Evolutionary conservation across 1,139 yeast species (phyloP).

Genomic region (Ogataea hybrid): DNA sequence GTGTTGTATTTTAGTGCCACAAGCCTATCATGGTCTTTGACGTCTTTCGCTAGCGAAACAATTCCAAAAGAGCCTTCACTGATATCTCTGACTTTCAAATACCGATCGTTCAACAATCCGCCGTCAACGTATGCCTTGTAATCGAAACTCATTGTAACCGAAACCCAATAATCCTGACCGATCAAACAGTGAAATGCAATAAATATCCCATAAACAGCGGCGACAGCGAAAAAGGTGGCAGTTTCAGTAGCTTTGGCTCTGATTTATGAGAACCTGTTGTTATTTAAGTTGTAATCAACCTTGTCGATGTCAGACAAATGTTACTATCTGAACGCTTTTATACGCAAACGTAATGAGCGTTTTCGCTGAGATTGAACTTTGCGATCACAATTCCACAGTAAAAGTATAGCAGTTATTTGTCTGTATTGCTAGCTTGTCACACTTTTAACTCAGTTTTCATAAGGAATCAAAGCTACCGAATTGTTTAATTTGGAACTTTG

Average conservation of each 20-base stretch:
- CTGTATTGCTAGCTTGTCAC: constrained; percentile 3
- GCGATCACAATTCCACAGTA: constrained; percentile 5
- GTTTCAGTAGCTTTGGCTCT: background rate
- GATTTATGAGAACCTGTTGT: background rate
- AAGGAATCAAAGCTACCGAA: constrained; percentile 6
- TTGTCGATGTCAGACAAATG: background rate
- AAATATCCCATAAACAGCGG: background rate
- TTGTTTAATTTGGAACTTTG: constrained; percentile 4
- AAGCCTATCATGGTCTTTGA: constrained; percentile 43
- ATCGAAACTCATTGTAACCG: constrained; percentile 23
- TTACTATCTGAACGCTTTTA: constrained; percentile 7
- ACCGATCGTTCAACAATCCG: constrained; percentile 57
- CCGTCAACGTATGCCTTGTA: constrained; percentile 61
- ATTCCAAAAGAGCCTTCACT: constrained; percentile 94
- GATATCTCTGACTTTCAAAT: constrained; percentile 70
- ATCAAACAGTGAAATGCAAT: constrained; percentile 4
- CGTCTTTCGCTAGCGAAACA: constrained; percentile 83
- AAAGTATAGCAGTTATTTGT: constrained; percentile 1
- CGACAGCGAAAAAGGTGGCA: background rate
- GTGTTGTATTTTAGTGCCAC: constrained; percentile 86
- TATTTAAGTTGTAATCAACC: background rate
- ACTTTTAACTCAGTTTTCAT: constrained; percentile 7
- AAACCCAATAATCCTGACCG: constrained; percentile 5
- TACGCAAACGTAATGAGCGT: background rate
- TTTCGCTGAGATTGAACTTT: background rate